Evolutionary conservation across 2,329 filamentous ascomycete genomes (phyloP).

Genomic region (Nigrospora osmanthi): DNA sequence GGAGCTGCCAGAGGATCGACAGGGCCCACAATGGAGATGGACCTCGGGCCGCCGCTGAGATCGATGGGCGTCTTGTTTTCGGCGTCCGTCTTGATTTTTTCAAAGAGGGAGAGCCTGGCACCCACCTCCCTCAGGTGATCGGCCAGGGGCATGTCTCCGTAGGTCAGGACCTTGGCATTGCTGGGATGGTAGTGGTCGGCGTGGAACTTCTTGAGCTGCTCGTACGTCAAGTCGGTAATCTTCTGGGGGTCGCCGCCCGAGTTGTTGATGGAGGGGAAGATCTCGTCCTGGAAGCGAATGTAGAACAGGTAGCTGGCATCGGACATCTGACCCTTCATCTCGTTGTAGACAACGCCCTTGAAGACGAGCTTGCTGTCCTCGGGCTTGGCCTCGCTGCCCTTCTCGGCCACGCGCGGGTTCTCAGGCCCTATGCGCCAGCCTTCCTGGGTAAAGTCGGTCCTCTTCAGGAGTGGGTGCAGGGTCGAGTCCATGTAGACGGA

Average conservation of each 20-base stretch:
- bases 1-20: constrained; percentile 79
- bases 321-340: constrained; percentile 99
- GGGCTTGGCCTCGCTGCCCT: constrained; percentile 31
- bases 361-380: constrained; percentile 72
- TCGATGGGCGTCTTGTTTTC: constrained; percentile 71
- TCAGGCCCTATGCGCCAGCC: constrained; percentile 95
- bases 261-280: constrained; percentile 92
- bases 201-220: constrained; percentile 83
- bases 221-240: constrained; percentile 90
- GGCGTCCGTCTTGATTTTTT: constrained; percentile 59
- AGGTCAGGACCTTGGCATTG: constrained; percentile 93
- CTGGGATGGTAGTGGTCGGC: constrained; percentile 93
- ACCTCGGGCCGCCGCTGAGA: constrained; percentile 57
- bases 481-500: constrained; percentile 96
- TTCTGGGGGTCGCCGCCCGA: constrained; percentile 93
- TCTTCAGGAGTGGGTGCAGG: constrained; percentile 78
- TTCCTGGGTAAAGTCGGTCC: constrained; percentile 90
- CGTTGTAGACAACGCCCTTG: constrained; percentile 97
- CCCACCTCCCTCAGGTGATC: constrained; percentile 77
- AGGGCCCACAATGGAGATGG: constrained; percentile 70
- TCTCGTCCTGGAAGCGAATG: constrained; percentile 88
- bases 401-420: constrained; percentile 58
- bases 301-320: constrained; percentile 96
- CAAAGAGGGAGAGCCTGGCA: constrained; percentile 65
- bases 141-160: constrained; percentile 81